phyloP scores from a whole-genome alignment of 208 protist genomes.

The Trypanosoma mega region DNA sequence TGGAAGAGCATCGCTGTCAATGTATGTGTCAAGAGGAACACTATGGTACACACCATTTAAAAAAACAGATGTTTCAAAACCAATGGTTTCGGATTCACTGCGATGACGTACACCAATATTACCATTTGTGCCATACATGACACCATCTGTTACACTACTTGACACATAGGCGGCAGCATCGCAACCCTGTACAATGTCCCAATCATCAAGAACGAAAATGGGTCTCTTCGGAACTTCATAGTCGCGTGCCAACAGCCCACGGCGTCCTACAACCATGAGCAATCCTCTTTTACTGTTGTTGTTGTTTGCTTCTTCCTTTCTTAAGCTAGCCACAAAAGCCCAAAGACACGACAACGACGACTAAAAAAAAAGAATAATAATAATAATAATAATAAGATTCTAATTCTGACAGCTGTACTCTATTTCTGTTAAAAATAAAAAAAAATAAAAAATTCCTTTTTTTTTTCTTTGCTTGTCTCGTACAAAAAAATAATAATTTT shows the following conservation, averaged over 20 bases:
- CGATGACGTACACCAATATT: slow-evolving; percentile 75
- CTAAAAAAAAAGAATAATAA: no score
- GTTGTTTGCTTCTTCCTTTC: slow-evolving; percentile 4
- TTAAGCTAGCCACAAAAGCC: no score
- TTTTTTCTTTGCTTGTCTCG: no score
- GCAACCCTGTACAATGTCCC: slow-evolving; percentile 76
- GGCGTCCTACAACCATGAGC: slow-evolving; percentile 12
- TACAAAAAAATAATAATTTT: no score
- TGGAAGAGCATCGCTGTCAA: slow-evolving; percentile 41
- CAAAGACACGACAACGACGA: no score
- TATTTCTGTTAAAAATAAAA: no score
- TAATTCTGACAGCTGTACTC: no score
- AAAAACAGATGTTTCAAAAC: slow-evolving; percentile 67
- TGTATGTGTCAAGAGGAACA: slow-evolving; percentile 26
- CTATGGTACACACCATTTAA: slow-evolving; percentile 83
- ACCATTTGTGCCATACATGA: slow-evolving; percentile 90
- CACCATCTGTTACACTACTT: slow-evolving; percentile 70
- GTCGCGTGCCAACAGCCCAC: slow-evolving; percentile 54
- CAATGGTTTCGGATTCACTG: slow-evolving; percentile 74
- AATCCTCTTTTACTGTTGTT: not conserved
- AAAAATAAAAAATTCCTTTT: no score
- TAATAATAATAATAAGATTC: no score
- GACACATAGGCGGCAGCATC: slow-evolving; percentile 78
- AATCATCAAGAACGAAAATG: slow-evolving; percentile 71
- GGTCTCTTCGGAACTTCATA: slow-evolving; percentile 87